Evolutionary conservation across 1,284 basidiomycete species (phyloP).

Genomic region (Paramarasmius palmivorus): DNA sequence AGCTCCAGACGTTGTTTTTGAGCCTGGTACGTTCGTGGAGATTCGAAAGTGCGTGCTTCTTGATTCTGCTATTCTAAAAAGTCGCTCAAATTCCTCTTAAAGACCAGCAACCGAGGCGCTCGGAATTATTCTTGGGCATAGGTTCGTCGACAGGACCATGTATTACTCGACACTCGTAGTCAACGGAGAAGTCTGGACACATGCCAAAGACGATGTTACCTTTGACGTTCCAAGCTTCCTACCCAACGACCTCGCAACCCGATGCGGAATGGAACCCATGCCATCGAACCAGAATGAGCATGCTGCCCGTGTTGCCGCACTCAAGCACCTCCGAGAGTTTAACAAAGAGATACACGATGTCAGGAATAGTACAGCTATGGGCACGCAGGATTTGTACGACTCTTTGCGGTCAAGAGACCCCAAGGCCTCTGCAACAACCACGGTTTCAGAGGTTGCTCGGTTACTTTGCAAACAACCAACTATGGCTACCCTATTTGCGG

Average conservation of each 20-base stretch:
- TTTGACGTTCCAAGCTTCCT: slow-evolving; percentile 60
- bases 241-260: slow-evolving; percentile 41
- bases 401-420: slow-evolving; percentile 45
- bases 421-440: slow-evolving; percentile 51
- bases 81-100: neutral
- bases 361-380: slow-evolving; percentile 32
- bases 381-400: slow-evolving; percentile 42
- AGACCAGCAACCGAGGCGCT: slow-evolving; percentile 45
- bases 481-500: slow-evolving; percentile 46
- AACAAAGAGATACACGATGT: slow-evolving; percentile 44
- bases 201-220: slow-evolving; percentile 50
- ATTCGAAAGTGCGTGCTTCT: slow-evolving; percentile 48
- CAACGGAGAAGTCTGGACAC: slow-evolving; percentile 52
- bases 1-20: slow-evolving; percentile 15
- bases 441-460: slow-evolving; percentile 48
- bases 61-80: slow-evolving; percentile 1
- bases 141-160: slow-evolving; percentile 31
- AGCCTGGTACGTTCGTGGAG: slow-evolving; percentile 61
- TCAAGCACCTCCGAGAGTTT: slow-evolving; percentile 53
- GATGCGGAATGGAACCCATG: slow-evolving; percentile 42
- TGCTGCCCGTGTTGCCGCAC: slow-evolving; percentile 57
- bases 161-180: slow-evolving; percentile 43
- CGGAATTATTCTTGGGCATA: slow-evolving; percentile 50
- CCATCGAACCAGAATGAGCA: slow-evolving; percentile 36
- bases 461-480: slow-evolving; percentile 32